Base-by-base conservation (phyloP, 345 rosid species). In the Carallia pectinifolia region DNA sequence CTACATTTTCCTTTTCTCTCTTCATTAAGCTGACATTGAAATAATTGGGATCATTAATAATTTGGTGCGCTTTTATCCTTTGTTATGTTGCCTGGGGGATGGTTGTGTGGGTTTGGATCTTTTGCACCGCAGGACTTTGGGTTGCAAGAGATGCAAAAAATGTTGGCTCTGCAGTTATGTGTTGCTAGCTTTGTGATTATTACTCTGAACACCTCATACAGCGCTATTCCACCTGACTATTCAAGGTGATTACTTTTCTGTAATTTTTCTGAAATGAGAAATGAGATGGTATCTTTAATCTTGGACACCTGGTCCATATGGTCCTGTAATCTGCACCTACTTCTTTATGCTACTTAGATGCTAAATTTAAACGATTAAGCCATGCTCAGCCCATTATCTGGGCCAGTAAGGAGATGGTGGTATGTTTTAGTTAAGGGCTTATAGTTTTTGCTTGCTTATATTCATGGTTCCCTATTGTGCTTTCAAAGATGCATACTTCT, bases 111-210 rank as follows among this genome's bases (percentile, higher is more conserved):
- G 40, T 44, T 44, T 33, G 31, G 60, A 56, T 27, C 34, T 56
- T 56, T 15, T 1, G 5, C 17, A 23, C 19, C 61, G n/a, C 27
- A 13, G 99, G 97, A 86, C 73, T 78, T 85, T 72, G 85, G 86
- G 71, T 69, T 86, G 74, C 85, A 89, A 77, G 96, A 91, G 77
- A 69, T 84, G 71, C 90, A 80, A 47, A 91, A 85, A 79, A 76
- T 76, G 53, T 68, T 92, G 54, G 97, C 84, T 55, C 50, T 89
- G 58, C 97, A 92, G 72, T 66, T 92, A 53, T 89, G 85, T 70
- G 66, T 86, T 31, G 92, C 85, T 37, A 67, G 83, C 83, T 74
- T 95, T 76, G 97, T 92, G 72, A 66, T 91, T 77, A 79, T 78
- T 76, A 71, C 90, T 0, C 74, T 95, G 60, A 82, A 79, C 67